A percentile compares a stretch with the other conserved stretches of the same genome.
These are phyloP conservation scores for Giardia duodenalis DNA, from an alignment of 208 protist species.

Conservation along the genomic window DNA sequence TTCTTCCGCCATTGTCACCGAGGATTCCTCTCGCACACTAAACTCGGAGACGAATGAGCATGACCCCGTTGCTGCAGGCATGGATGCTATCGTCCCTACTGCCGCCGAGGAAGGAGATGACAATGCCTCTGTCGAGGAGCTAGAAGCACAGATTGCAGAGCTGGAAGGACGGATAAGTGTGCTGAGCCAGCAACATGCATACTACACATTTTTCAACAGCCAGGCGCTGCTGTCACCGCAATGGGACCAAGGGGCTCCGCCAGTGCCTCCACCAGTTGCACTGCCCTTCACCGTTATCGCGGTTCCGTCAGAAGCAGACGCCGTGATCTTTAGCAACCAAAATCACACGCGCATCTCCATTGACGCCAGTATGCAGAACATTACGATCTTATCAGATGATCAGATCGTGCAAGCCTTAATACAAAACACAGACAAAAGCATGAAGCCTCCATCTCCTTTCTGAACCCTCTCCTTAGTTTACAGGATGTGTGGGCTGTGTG, in stretches of 20 bases:
- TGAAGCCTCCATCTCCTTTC: too few species aligned
- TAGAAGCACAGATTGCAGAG: background rate
- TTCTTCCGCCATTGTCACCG: background rate
- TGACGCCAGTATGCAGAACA: background rate
- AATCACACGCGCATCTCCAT: background rate
- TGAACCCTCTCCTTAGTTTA: too few species aligned
- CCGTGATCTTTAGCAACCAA: background rate
- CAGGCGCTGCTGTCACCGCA: too few species aligned
- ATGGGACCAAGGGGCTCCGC: too few species aligned
- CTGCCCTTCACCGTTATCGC: background rate
- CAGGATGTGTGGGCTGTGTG: too few species aligned
- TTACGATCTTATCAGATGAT: background rate
- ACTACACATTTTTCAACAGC: background rate
- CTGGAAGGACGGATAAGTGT: background rate
- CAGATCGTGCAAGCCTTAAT: background rate
- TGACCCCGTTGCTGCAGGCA: background rate
- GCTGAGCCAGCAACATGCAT: background rate
- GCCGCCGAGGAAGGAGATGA: background rate
- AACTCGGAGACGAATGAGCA: too few species aligned
- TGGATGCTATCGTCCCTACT: background rate
- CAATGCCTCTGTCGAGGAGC: background rate
- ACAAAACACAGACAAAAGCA: too few species aligned
- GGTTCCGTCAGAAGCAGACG: background rate
- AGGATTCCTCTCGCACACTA: too few species aligned
- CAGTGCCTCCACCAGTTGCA: background rate